Base-by-base conservation (phyloP, 2,329 filamentous ascomycete genomes). In the Aspergillus spinulosporus region DNA sequence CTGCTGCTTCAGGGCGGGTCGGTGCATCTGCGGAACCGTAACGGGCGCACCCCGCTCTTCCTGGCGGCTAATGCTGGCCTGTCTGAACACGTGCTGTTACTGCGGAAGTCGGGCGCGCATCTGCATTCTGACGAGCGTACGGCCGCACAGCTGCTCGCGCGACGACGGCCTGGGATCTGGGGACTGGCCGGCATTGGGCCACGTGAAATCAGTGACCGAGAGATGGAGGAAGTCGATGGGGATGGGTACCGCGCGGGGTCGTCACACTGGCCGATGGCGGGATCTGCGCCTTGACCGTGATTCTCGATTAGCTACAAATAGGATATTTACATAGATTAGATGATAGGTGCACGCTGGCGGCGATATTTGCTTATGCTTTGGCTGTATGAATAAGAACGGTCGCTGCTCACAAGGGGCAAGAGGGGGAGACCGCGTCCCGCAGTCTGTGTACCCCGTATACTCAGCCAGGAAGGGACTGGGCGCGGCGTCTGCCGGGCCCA, bases 1-100 rank as follows among this genome's bases (percentile, higher is more conserved):
- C 79, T 85, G 47, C 75, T 86, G 3, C 75, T 75, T 6, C 79
- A 82, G 59, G 82, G 82, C 52, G 82, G 79, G 9, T 84, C 81
- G 12, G 82, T 86, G 43, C 83, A 85, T 68, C 71, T 84, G 29
- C 81, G 83, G 52, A 85, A 85, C 67, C 78, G 80, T 58, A 76
- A 76, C 54, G 82, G 82, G 26, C 78, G 81, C 62, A 85, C 83
- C 49, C 82, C 83, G 56, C 74, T 86, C 49, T 85, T 83, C 68
- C 72, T 85, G 51, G 83, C 83, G 2, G 83, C 83, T 48, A 81
- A 81, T 61, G 80, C 81, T 31, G 82, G 82, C 47, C 70, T 83
- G 54, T 68, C 72, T 49, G 78, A 82, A 48, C 81, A 85, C 63
- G 82, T 84, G 57, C 65, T 73, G 59, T 73, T 83, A 45, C 73